A percentile compares a stretch with the other conserved stretches of the same genome.
These are phyloP conservation scores for Mycena galericulata DNA, from an alignment of 768 basidiomycete species.

Conservation along the genomic window DNA sequence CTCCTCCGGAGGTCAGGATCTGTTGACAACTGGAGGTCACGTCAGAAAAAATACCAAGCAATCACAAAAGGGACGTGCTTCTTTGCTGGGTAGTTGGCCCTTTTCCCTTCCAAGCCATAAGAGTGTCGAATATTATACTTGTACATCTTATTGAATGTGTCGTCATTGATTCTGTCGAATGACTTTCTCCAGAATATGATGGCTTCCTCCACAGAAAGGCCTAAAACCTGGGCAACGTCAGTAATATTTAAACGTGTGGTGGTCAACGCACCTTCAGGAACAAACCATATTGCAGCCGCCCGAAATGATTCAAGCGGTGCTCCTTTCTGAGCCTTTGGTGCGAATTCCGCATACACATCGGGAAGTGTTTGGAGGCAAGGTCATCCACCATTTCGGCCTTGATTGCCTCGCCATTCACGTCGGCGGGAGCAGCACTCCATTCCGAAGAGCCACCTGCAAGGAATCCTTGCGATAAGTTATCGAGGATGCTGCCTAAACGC, in stretches of 20 bases:
- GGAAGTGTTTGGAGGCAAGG: constrained; percentile 89
- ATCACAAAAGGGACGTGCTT: constrained; percentile 60
- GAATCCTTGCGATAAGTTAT: constrained; percentile 95
- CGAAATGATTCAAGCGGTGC: constrained; percentile 93
- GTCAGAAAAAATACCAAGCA: constrained; percentile 8
- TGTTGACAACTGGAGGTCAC: constrained; percentile 80
- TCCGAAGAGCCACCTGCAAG: constrained; percentile 90
- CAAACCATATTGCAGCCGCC: constrained; percentile 89
- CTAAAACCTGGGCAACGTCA: constrained; percentile 73
- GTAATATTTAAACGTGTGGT: not conserved
- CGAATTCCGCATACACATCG: constrained; percentile 93
- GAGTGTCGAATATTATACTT: constrained; percentile 97
- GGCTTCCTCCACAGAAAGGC: constrained; percentile 94
- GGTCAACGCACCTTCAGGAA: constrained; percentile 85
- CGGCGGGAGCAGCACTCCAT: constrained; percentile 69
- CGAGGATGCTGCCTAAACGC: constrained; percentile 87
- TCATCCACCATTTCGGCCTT: constrained; percentile 96
- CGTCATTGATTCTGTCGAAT: constrained; percentile 85
- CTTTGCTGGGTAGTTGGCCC: constrained; percentile 94
- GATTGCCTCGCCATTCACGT: constrained; percentile 71
- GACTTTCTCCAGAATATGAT: constrained; percentile 92
- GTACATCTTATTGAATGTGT: constrained; percentile 98
- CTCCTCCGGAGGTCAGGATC: constrained; percentile 79
- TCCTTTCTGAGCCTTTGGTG: constrained; percentile 84
- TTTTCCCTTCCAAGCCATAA: constrained; percentile 93